phyloP scores from a whole-genome alignment of 2,329 filamentous ascomycete genomes.

The Sclerotinia glacialis region DNA sequence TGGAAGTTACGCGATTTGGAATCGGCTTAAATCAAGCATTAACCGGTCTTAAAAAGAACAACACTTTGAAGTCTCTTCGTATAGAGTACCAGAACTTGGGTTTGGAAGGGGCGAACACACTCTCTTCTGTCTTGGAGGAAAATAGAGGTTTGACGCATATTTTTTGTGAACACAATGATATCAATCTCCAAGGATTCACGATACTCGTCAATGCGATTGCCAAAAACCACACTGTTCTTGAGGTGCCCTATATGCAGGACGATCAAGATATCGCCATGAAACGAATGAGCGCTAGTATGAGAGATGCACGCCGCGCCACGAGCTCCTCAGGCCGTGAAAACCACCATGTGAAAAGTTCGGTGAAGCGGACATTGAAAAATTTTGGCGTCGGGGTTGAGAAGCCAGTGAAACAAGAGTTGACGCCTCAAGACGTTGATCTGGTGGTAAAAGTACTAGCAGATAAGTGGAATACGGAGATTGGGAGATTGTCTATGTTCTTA shows the following conservation, averaged over 20 bases:
- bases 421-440: constrained; percentile 38
- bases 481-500: constrained; percentile 35
- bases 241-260: constrained; percentile 60
- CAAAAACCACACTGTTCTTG: constrained; percentile 60
- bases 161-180: constrained; percentile 69
- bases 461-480: constrained; percentile 37
- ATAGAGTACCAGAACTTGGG: constrained; percentile 69
- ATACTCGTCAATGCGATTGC: constrained; percentile 67
- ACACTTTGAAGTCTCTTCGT: constrained; percentile 56
- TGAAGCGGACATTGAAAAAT: constrained; percentile 35
- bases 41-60: constrained; percentile 62
- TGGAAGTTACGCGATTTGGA: constrained; percentile 68
- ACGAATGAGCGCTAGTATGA: constrained; percentile 40
- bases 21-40: constrained; percentile 66
- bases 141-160: constrained; percentile 63
- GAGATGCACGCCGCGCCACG: constrained; percentile 29
- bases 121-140: constrained; percentile 64
- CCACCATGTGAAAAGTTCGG: constrained; percentile 31
- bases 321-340: constrained; percentile 26
- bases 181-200: constrained; percentile 67
- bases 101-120: constrained; percentile 64
- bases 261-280: constrained; percentile 61
- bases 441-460: constrained; percentile 35
- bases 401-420: constrained; percentile 33
- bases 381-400: constrained; percentile 33